Percentiles rank a stretch among this genome's conserved stretches.
Evolutionary conservation across 768 basidiomycete genomes (phyloP).

Genomic region (Mycena amicta): DNA sequence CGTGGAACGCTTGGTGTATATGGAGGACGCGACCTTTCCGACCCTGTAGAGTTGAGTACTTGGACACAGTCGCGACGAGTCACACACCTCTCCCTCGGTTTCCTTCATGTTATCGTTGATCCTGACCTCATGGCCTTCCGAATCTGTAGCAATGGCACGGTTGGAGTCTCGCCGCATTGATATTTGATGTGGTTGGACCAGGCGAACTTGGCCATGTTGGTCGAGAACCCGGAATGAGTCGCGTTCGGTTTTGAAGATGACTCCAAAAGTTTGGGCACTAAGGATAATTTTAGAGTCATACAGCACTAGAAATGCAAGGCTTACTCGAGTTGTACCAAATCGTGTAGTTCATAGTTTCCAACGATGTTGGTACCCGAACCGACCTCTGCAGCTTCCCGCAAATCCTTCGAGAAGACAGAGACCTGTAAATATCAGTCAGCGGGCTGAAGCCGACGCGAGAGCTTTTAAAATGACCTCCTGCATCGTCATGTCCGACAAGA

Average conservation of each 20-base stretch:
- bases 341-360: constrained; percentile 94
- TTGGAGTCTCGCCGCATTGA: constrained; percentile 85
- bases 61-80: constrained; percentile 9
- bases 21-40: constrained; percentile 92
- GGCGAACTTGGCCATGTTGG: constrained; percentile 86
- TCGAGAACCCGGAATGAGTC: constrained; percentile 96
- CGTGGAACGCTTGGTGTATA: constrained; percentile 91
- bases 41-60: constrained; percentile 41
- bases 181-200: constrained; percentile 93
- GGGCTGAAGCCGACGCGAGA: constrained; percentile 11
- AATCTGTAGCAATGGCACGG: constrained; percentile 86
- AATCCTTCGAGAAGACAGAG: constrained; percentile 95
- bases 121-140: constrained; percentile 83
- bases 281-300: constrained; percentile 9
- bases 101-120: constrained; percentile 93
- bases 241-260: constrained; percentile 96
- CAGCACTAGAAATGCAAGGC: constrained; percentile 31
- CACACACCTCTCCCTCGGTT: constrained; percentile 77
- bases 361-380: constrained; percentile 89
- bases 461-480: constrained; percentile 66
- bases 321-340: constrained; percentile 95
- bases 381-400: constrained; percentile 96
- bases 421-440: constrained; percentile 52
- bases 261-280: constrained; percentile 91
- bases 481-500: constrained; percentile 96